These are phyloP conservation scores for Carex myosuroides DNA, from an alignment of 176 grass and related monocot genomes.

Conservation along the genomic window DNA sequence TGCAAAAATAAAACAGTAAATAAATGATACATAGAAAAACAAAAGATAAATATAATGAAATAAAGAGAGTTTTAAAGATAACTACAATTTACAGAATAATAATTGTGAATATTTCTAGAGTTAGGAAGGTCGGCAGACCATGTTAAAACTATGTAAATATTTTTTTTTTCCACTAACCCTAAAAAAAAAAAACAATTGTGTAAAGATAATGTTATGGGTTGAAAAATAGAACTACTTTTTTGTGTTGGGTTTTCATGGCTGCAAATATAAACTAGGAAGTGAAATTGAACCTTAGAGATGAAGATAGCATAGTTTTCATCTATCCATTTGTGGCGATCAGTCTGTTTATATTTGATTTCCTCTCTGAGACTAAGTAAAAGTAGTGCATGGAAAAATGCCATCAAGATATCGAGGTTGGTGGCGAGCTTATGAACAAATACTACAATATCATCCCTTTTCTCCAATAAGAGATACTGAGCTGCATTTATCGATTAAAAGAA, in stretches of 20 bases:
- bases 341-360: slow-evolving; percentile 37
- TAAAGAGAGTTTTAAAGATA: not conserved
- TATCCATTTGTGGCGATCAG: slow-evolving; percentile 57
- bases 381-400: slow-evolving; percentile 67
- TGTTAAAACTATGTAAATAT: too few relatives aligned
- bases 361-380: slow-evolving; percentile 26
- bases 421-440: slow-evolving; percentile 82
- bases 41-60: not conserved
- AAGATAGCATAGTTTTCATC: slow-evolving; percentile 58
- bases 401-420: slow-evolving; percentile 58
- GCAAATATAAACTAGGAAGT: not conserved
- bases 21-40: not conserved
- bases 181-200: too few relatives aligned
- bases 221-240: not conserved
- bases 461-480: slow-evolving; percentile 77
- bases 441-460: slow-evolving; percentile 40
- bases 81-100: not conserved
- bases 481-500: slow-evolving; percentile 19
- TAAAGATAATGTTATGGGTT: not conserved
- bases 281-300: slow-evolving; percentile 53
- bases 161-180: too few relatives aligned
- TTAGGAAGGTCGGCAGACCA: too few relatives aligned
- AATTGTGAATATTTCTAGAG: too few relatives aligned
- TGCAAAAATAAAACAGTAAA: not conserved
- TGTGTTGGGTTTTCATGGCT: not conserved